Evolutionary conservation across 805 yeast species (phyloP), one percentile per base, ranked within the genome.

Genomic region (Yarrowia sp.): DNA sequence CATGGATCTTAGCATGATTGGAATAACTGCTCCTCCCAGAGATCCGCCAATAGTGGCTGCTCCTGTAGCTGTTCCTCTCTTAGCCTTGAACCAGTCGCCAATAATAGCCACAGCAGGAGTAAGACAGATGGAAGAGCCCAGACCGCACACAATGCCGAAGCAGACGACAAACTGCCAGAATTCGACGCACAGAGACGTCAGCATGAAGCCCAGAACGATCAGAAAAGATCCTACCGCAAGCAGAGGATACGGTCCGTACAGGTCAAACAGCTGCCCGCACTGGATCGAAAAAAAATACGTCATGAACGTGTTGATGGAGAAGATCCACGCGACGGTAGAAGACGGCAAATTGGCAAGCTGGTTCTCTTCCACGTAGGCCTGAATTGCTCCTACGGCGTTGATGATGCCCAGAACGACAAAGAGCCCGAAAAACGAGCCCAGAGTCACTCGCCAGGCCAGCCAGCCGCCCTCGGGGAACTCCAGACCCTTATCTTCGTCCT

Each of bases 61-160:
- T 21, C 83, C 80, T 13, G 78, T 74, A 1, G 85, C 86, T 63
- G 78, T 75, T 0, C 86, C 91, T 67, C 91, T 76, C 66, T 77
- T 84, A 32, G 72, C 73, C 36, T 76, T 73, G 70, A 86, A 87
- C 86, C 88, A 87, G 64, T 87, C 89, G 24, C 85, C 82, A 0
- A 85, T 78, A 16, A 82, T 83, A 6, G 88, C 81, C 2, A 86
- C 76, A 35, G 84, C 70, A 0, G 90, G 90, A 7, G 85, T 79
- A 73, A 84, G 80, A 32, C 85, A 76, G 32, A 85, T 73, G 1
- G 87, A 87, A 35, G 81, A 78, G 0, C 88, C 90, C 4, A 80
- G 64, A 3, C 90, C 91, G 39, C 79, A 73, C 21, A 80, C 74
- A 1, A 86, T 65, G 2, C 84, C 82, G 68, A 86, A 83, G 29